Percentiles rank a stretch among this genome's conserved stretches.
Conservation (phyloP, 805 yeast genomes). For the Wilhelminamyces savonicus region DNA sequence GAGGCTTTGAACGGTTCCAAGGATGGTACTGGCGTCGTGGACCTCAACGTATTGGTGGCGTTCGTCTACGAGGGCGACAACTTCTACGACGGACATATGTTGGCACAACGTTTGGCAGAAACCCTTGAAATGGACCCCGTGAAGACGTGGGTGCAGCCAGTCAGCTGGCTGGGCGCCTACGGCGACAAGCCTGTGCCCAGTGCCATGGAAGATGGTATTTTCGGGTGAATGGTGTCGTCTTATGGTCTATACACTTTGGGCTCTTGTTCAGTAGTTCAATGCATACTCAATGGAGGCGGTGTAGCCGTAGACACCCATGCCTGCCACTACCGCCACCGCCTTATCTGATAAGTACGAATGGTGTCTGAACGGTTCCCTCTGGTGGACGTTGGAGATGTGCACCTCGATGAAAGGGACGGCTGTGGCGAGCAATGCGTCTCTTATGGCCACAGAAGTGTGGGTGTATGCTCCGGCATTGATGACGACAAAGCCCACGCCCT, state of each 20-base stretch:
- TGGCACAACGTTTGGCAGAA: constrained; percentile 35
- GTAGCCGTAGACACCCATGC: constrained; percentile 38
- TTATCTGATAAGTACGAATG: constrained; percentile 42
- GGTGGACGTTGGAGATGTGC: constrained; percentile 47
- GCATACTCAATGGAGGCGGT: constrained; percentile 37
- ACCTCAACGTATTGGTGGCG: constrained; percentile 40
- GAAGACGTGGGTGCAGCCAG: constrained; percentile 46
- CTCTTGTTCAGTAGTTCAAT: constrained; percentile 20
- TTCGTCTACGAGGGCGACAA: constrained; percentile 92
- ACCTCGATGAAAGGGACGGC: constrained; percentile 45
- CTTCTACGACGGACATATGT: constrained; percentile 54
- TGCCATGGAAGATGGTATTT: constrained; percentile 75
- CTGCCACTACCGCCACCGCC: constrained; percentile 40
- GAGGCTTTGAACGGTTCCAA: constrained; percentile 3
- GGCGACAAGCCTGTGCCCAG: constrained; percentile 64
- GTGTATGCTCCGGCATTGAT: constrained; percentile 51
- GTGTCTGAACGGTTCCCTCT: constrained; percentile 46
- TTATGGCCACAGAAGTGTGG: constrained; percentile 44
- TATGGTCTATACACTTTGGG: too few relatives aligned
- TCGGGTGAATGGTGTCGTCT: constrained; percentile 30
- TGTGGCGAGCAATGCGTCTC: constrained; percentile 45
- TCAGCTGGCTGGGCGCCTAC: constrained; percentile 81
- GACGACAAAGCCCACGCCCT: constrained; percentile 39
- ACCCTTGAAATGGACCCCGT: constrained; percentile 12
- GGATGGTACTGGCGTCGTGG: constrained; percentile 4